These are phyloP conservation scores for Verticillium longisporum DNA, from an alignment of 2,329 filamentous ascomycete genomes.

Conservation along the genomic window DNA sequence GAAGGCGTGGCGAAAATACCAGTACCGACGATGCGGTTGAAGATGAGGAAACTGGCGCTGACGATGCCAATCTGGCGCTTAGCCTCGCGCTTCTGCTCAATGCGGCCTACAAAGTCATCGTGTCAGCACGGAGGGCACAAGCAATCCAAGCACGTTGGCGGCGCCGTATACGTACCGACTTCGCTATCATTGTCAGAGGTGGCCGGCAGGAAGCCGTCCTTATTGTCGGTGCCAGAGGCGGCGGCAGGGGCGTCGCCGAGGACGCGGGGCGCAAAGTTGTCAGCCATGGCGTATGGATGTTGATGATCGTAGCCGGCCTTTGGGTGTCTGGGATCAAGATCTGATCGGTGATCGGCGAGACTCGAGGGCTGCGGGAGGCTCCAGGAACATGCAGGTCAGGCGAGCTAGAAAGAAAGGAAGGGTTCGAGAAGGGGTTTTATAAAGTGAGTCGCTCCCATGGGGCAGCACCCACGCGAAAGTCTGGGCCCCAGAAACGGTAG, in stretches of 20 bases:
- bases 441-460: not conserved
- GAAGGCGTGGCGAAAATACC: conserved; percentile 61
- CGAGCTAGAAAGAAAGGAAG: not conserved
- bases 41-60: conserved; percentile 52
- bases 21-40: conserved; percentile 61
- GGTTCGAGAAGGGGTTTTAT: not conserved
- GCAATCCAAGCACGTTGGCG: not conserved
- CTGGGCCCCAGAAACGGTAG: not conserved
- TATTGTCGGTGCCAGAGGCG: not conserved
- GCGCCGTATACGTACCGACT: conserved; percentile 5
- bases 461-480: not conserved
- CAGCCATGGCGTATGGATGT: not conserved
- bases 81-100: conserved; percentile 33
- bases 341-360: not conserved
- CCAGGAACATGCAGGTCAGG: not conserved
- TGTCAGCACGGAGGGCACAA: not conserved
- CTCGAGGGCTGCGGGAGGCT: not conserved
- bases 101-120: conserved; percentile 14
- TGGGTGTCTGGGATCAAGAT: not conserved
- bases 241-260: not conserved
- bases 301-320: not conserved
- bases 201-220: conserved; percentile 3
- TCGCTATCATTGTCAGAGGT: conserved; percentile 9
- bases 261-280: not conserved
- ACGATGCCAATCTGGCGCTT: conserved; percentile 50